These are phyloP conservation scores for Lactarius sanguifluus DNA, from an alignment of 768 basidiomycete genomes.

Conservation along the genomic window DNA sequence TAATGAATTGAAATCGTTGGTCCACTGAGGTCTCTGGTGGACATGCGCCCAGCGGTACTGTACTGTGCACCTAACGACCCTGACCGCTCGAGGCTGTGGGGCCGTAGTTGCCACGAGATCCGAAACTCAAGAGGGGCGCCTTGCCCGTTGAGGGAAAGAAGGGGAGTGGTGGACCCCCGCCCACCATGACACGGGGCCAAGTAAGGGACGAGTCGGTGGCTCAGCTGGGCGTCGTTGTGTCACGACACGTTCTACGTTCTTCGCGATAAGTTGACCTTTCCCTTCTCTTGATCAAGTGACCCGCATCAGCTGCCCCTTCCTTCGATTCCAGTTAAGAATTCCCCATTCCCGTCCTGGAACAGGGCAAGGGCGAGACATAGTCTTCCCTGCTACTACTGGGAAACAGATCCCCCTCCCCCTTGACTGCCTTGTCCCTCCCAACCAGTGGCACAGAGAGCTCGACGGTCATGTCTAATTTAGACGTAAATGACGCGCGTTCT, in stretches of 20 bases:
- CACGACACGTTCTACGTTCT: constrained; percentile 19
- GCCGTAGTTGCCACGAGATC: constrained; percentile 15
- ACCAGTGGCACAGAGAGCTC: constrained; percentile 2
- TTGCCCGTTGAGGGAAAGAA: constrained; percentile 10
- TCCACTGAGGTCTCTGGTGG: background rate
- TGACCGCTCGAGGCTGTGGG: background rate
- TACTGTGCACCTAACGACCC: background rate
- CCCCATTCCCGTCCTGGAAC: background rate
- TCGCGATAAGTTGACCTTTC: constrained; percentile 6
- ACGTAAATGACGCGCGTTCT: background rate
- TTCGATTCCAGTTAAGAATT: background rate
- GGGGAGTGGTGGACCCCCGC: constrained; percentile 4
- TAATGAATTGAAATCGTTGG: background rate
- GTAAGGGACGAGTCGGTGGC: constrained; percentile 2
- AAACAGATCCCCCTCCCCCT: background rate
- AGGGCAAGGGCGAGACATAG: background rate
- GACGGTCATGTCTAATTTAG: background rate
- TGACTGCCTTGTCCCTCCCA: background rate
- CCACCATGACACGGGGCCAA: constrained; percentile 16
- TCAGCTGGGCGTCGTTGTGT: constrained; percentile 10
- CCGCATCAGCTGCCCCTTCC: background rate
- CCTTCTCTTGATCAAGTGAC: constrained; percentile 19
- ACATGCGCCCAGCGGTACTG: background rate
- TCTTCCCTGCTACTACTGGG: background rate
- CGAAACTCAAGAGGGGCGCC: background rate